Base-by-base conservation (phyloP, 768 basidiomycete genomes). In the Russula griseocarnosa region DNA sequence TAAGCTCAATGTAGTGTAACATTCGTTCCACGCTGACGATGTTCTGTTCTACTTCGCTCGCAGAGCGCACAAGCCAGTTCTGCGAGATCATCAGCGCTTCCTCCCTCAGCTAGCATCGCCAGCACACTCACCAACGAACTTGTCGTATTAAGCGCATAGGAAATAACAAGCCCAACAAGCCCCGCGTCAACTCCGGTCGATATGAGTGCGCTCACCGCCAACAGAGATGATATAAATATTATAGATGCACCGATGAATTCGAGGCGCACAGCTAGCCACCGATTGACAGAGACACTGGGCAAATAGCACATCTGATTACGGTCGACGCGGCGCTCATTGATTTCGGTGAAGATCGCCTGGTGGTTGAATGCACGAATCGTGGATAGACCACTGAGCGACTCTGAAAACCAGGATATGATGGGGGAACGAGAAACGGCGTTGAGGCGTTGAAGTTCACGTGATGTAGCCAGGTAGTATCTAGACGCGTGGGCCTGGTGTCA, bases 11-110 rank as follows among this genome's bases (percentile, higher is more conserved):
- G 70, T 97, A 95, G 69, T 94, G 86, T 30, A 90, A 73, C 58
- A 95, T 88, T 6, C 93, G 86, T 73, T 96, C 94, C 18, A 92
- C 89, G 70, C 90, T 91, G 64, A 94, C 91, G 69, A 93, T 87
- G 68, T 91, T 92, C 69, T 94, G 90, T 71, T 96, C 94, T 14
- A 94, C 90, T 73, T 95, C 94, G 69, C 86, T 89, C 3, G 88
- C 86, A 16, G 86, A 86, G 34, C 90, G 83, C 30, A 92, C 90
- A 7, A 92, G 79, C 89, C 89, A 90, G 70, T 91, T 90, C 86
- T 90, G 66, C 36, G 36, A 22, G 18, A n/a, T 11, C 18, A 6
- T 60, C 30, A 60, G 26, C 18, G 14, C 26, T 10, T 57, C 26
- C 11, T n/a, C 30, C 20, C 34, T 1, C 1, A 9, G 34, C 28